Base-by-base conservation (phyloP, 805 yeast species). In the Ogataea neopini region DNA sequence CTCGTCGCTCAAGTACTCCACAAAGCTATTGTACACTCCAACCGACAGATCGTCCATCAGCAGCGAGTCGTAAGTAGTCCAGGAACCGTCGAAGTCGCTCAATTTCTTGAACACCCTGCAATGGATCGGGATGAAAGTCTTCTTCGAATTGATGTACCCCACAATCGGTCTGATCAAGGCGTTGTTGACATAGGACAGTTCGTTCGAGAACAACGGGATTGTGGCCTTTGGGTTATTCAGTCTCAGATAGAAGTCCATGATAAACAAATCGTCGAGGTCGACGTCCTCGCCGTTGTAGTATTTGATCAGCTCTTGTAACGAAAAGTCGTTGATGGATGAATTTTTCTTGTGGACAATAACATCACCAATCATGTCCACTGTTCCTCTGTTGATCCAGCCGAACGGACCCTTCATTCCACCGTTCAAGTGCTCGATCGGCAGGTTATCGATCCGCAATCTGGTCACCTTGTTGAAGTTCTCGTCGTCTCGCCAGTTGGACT, bases 301-400 rank as follows among this genome's bases (percentile, higher is more conserved):
- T 14, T 73, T 61, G 18, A 80, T 69, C n/a, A 81, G 67, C 49
- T 80, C 85, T 14, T 66, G 58, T 45, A 74, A 62, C 40, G 70
- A 63, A 35, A 61, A 46, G 28, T 79, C 77, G 35, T 75, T 73
- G 44, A 80, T 83, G 6, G 63, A 52, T 11, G 53, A 54, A 36
- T 63, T 59, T 32, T 58, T 57, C 40, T 80, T 79, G 0, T 96
- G 95, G 2, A 90, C 82, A 76, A 84, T 80, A 14, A 92, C 81
- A 61, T 94, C 97, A 6, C 97, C 97, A 53, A 88, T 71, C 83
- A 94, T 84, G 66, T 94, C 97, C 18, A 92, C 98, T 43, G 82
- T 82, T 11, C 99, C 99, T 51, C 80, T 77, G 5, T 88, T 82
- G 47, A 94, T 92, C 99, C 99, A 94, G 6, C 98, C 97, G 67